Conservation (phyloP, 371 early-diverging fungal genomes). For the Mucor lusitanicus region DNA sequence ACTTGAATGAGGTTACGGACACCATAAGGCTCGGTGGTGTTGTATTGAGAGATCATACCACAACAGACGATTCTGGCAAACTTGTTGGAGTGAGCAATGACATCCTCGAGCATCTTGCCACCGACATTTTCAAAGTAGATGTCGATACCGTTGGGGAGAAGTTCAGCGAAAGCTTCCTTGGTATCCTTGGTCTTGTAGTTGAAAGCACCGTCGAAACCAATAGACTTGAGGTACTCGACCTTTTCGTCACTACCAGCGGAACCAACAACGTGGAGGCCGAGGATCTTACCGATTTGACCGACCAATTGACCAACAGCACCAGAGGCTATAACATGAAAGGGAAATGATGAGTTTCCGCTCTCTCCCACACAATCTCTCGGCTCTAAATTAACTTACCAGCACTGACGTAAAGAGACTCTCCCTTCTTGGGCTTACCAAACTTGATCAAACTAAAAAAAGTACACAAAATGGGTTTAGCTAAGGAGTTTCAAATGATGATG, state of each 20-base stretch:
- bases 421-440: conserved; percentile 42
- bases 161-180: conserved; percentile 41
- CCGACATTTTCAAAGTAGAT: conserved; percentile 78
- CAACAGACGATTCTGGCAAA: conserved; percentile 61
- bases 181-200: conserved; percentile 77
- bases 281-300: conserved; percentile 70
- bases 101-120: conserved; percentile 71
- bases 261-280: conserved; percentile 77
- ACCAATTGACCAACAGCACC: conserved; percentile 65
- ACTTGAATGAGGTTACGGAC: conserved; percentile 39
- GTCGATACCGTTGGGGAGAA: conserved; percentile 73
- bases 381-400: conserved; percentile 15
- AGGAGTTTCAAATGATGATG: background rate
- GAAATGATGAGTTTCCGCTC: background rate
- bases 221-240: conserved; percentile 63
- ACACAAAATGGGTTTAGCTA: background rate
- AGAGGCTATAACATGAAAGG: conserved; percentile 28
- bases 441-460: conserved; percentile 27
- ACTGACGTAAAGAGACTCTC: conserved; percentile 55
- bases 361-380: no score
- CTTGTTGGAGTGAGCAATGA: conserved; percentile 51
- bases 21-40: conserved; percentile 30
- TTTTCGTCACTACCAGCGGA: conserved; percentile 82
- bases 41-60: conserved; percentile 79
- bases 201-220: conserved; percentile 76